Conservation (phyloP, 169 alveolate genomes). For the Theileria equi region DNA sequence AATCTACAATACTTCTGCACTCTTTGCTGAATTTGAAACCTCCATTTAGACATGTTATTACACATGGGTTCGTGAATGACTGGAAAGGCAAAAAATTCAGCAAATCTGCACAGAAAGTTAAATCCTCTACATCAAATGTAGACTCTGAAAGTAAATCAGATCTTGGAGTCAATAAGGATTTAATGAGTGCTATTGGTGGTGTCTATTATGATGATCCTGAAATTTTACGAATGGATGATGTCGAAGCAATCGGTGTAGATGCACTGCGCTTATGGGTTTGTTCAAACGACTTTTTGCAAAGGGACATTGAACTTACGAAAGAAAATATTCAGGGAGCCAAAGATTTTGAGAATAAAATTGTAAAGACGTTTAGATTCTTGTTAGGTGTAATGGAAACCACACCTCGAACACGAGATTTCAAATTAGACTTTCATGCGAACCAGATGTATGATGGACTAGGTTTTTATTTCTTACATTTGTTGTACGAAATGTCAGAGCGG, state of each 20-base stretch:
- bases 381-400: slow-evolving; percentile 44
- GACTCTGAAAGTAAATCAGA: not conserved
- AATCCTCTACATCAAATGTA: not conserved
- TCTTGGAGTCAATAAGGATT: not conserved
- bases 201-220: not conserved
- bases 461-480: slow-evolving; percentile 31
- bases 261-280: slow-evolving; percentile 45
- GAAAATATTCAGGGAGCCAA: slow-evolving; percentile 23
- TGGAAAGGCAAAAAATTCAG: not conserved
- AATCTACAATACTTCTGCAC: slow-evolving; percentile 60
- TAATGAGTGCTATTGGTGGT: not conserved
- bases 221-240: slow-evolving; percentile 7
- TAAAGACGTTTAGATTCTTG: slow-evolving; percentile 49
- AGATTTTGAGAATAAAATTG: slow-evolving; percentile 39
- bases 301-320: slow-evolving; percentile 40
- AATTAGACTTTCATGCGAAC: not conserved
- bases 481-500: slow-evolving; percentile 22
- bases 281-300: slow-evolving; percentile 47
- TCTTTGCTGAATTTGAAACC: slow-evolving; percentile 13
- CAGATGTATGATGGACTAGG: slow-evolving; percentile 31
- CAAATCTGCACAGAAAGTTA: not conserved
- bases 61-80: slow-evolving; percentile 54
- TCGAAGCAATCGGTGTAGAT: slow-evolving; percentile 46
- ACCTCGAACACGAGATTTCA: no score
- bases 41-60: slow-evolving; percentile 30